phyloP scores from a whole-genome alignment of 2,329 filamentous ascomycete genomes.

The Monosporascus sp. region DNA sequence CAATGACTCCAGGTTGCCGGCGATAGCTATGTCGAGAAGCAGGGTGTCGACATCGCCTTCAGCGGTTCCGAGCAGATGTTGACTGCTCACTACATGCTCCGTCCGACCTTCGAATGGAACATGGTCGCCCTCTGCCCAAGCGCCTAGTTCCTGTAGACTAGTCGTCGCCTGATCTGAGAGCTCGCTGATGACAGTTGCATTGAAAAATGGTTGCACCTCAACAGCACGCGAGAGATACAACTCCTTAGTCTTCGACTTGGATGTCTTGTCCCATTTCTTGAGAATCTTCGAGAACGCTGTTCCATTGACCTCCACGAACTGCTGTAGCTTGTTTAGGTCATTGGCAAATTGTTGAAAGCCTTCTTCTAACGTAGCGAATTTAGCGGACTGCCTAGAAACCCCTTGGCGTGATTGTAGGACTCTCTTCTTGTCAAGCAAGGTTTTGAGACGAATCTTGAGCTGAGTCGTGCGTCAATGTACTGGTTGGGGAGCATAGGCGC shows the following conservation, averaged over 20 bases:
- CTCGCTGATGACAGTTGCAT: conserved; percentile 92
- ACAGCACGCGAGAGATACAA: conserved; percentile 93
- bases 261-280: conserved; percentile 99
- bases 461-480: conserved; percentile 32
- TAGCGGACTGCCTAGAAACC: conserved; percentile 80
- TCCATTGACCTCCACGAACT: conserved; percentile 97
- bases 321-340: conserved; percentile 94
- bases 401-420: conserved; percentile 78
- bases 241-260: conserved; percentile 97
- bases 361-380: conserved; percentile 92
- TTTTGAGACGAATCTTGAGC: conserved; percentile 90
- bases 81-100: conserved; percentile 61
- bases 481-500: neutral
- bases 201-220: conserved; percentile 97
- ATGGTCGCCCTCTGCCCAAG: conserved; percentile 95
- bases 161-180: conserved; percentile 95
- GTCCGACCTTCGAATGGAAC: conserved; percentile 66
- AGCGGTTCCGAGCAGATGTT: conserved; percentile 66
- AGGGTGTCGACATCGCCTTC: conserved; percentile 87
- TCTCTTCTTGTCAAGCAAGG: conserved; percentile 90
- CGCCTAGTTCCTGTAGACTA: conserved; percentile 88
- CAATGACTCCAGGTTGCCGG: conserved; percentile 71
- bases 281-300: conserved; percentile 97
- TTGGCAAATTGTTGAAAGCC: conserved; percentile 96
- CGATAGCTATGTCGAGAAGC: conserved; percentile 78